Evolutionary conservation across 805 yeast genomes (phyloP).

Genomic region (Spathaspora passalidarum): DNA sequence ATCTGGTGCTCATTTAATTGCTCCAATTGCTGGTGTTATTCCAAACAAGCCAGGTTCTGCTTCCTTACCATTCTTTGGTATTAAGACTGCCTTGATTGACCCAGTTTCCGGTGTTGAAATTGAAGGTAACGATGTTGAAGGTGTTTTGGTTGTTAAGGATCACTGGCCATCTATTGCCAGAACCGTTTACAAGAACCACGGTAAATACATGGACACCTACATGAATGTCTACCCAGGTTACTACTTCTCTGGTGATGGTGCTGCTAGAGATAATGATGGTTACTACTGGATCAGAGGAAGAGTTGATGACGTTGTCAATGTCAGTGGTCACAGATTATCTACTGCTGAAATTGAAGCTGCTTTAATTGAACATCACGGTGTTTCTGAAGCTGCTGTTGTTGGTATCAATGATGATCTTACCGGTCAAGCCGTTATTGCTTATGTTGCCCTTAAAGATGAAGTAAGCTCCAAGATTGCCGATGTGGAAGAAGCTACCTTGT

Average conservation of each 20-base stretch:
- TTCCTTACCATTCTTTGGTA: constrained; percentile 81
- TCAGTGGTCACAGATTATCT: constrained; percentile 83
- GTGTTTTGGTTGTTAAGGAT: constrained; percentile 68
- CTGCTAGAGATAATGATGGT: constrained; percentile 81
- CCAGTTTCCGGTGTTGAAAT: constrained; percentile 72
- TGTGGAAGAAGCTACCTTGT: constrained; percentile 51
- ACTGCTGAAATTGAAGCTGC: constrained; percentile 89
- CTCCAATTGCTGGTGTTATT: constrained; percentile 71
- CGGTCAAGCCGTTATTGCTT: constrained; percentile 84
- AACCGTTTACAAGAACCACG: constrained; percentile 75
- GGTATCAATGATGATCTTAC: constrained; percentile 82
- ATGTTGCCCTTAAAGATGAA: constrained; percentile 66
- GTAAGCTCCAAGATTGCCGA: constrained; percentile 33
- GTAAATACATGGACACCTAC: constrained; percentile 76
- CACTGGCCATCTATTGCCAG: constrained; percentile 89
- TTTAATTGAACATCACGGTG: constrained; percentile 64
- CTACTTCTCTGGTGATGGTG: constrained; percentile 89
- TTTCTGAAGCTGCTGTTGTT: constrained; percentile 79
- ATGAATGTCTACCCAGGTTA: constrained; percentile 77
- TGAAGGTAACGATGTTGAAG: constrained; percentile 69
- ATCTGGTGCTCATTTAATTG: constrained; percentile 75
- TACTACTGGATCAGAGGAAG: constrained; percentile 84
- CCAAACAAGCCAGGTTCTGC: constrained; percentile 88
- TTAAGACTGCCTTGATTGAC: constrained; percentile 68
- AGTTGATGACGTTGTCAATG: constrained; percentile 87